Conservation (phyloP, 176 grass and related monocot species). For the Cocos nucifera region DNA sequence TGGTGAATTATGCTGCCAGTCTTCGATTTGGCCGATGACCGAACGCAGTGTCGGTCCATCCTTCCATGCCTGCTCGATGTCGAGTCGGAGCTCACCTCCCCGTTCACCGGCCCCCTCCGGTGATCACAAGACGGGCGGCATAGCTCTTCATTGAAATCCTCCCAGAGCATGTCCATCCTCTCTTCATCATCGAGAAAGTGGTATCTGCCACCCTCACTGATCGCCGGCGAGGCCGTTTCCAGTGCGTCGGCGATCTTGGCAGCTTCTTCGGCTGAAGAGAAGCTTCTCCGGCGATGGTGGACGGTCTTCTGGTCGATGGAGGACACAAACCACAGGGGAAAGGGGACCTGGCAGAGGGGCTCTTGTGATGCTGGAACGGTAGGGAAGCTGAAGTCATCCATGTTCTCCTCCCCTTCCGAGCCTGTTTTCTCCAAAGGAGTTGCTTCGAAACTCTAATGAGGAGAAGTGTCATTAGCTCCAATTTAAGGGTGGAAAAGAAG, state of each 20-base stretch:
- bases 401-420: background rate
- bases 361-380: constrained; percentile 33
- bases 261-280: constrained; percentile 22
- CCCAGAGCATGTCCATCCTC: constrained; percentile 97
- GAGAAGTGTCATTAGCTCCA: background rate
- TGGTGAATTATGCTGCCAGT: constrained; percentile 38
- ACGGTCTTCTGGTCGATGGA: background rate
- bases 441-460: background rate
- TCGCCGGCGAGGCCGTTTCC: too few relatives aligned
- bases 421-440: background rate
- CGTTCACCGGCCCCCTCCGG: background rate
- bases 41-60: background rate
- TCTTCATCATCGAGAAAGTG: constrained; percentile 34
- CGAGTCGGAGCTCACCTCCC: too few relatives aligned
- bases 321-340: constrained; percentile 62
- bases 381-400: constrained; percentile 91
- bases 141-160: constrained; percentile 92
- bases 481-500: background rate
- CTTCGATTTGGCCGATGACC: background rate
- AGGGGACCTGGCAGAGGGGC: constrained; percentile 23
- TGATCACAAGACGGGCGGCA: background rate
- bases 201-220: constrained; percentile 2
- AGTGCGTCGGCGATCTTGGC: background rate
- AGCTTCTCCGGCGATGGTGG: constrained; percentile 27
- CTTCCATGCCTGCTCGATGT: too few relatives aligned